Evolutionary conservation across 1,284 basidiomycete genomes (phyloP).

Genomic region (Ceratobasidium sp.): DNA sequence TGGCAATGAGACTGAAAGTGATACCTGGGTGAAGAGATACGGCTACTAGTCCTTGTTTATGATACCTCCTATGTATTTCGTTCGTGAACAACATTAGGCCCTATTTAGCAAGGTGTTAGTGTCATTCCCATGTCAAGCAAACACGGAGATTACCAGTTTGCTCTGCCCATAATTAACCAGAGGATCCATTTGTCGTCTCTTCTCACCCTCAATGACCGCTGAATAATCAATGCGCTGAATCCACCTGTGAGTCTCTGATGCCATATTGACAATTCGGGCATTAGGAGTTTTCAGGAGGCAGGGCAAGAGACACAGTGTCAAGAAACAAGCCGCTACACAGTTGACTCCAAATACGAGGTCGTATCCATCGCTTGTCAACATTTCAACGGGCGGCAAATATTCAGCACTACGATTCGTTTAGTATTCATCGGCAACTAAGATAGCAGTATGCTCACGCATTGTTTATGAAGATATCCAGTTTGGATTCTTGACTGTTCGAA

Average conservation of each 20-base stretch:
- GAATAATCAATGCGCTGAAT: slow-evolving; percentile 31
- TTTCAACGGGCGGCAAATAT: slow-evolving; percentile 30
- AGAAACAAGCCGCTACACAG: slow-evolving; percentile 36
- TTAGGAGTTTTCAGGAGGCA: slow-evolving; percentile 37
- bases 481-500: slow-evolving; percentile 27
- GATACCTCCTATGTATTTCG: slow-evolving; percentile 50
- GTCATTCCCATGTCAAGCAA: neutral
- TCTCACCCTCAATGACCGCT: slow-evolving; percentile 30
- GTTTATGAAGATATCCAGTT: slow-evolving; percentile 36
- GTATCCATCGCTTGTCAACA: slow-evolving; percentile 37
- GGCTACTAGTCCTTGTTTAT: slow-evolving; percentile 48
- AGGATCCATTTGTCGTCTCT: slow-evolving; percentile 35
- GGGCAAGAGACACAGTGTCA: slow-evolving; percentile 42
- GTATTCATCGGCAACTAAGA: neutral
- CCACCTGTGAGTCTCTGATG: slow-evolving; percentile 29
- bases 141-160: slow-evolving; percentile 19
- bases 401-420: slow-evolving; percentile 20
- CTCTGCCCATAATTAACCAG: slow-evolving; percentile 40
- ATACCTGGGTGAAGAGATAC: slow-evolving; percentile 49
- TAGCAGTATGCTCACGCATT: slow-evolving; percentile 20
- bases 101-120: slow-evolving; percentile 6
- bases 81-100: slow-evolving; percentile 48
- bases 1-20: neutral
- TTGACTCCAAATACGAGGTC: slow-evolving; percentile 44
- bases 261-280: slow-evolving; percentile 35